Evolutionary conservation across 768 basidiomycete genomes (phyloP), one percentile per base, ranked within the genome.

Genomic region (Agrocybe chaxingu): DNA sequence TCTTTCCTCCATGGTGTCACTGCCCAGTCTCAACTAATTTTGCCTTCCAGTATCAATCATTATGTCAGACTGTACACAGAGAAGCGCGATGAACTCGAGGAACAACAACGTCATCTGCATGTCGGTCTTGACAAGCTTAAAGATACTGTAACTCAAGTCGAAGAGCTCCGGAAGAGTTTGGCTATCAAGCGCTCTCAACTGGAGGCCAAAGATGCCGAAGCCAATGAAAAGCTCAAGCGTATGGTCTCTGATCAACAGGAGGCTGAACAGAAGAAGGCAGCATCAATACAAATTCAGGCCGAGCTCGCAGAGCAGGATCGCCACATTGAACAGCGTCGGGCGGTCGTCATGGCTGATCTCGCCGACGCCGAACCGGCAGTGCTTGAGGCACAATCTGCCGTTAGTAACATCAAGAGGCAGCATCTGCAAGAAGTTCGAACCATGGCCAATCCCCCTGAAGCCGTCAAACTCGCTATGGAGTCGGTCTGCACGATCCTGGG

Each of bases 191-290:
- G 92, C 13, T 82, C 87, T 2, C 94, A 98, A 60, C 80, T 99
- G 30, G 84, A 94, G 64, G 87, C 90, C 19, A 99, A 99, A 75
- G 81, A 97, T 60, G 84, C 84, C 1, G 92, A 98, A 69, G 97
- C 97, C 8, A 98, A 99, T 66, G 92, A 92, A 62, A 99, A 99
- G 70, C 79, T 99, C 36, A 87, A 91, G 67, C 91, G 92, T 50
- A 98, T 99, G 96, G 94, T 99, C 10, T 79, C 91, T 6, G 96
- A 98, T 68, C 96, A 99, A 68, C 96, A 98, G 64, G 96, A 98
- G 63, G 97, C 97, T 2, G 97, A 99, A 62, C 92, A 95, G 66
- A 97, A 98, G 81, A 98, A 98, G 65, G 79, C 89, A 2, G 94
- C 92, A 0, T 99, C 97, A 7, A 92, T 98, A 57, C 84, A 95